These are phyloP conservation scores for Trichoderma polysporum DNA, from an alignment of 2,329 filamentous ascomycete genomes.

Conservation along the genomic window DNA sequence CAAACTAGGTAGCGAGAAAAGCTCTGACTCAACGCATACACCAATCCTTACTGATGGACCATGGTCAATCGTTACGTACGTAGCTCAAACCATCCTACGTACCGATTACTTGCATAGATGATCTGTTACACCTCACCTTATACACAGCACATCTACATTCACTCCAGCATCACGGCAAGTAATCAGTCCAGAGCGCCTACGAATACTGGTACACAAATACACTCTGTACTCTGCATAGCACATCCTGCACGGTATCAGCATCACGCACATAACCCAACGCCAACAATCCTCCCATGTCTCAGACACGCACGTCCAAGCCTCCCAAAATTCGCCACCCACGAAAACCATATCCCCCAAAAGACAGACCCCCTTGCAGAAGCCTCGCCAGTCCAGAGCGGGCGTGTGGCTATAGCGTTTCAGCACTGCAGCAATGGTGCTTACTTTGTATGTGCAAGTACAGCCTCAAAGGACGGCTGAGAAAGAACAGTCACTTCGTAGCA, in stretches of 20 bases:
- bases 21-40: not conserved
- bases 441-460: not conserved
- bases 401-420: conserved; percentile 1
- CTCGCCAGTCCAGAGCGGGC: not conserved
- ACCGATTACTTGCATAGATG: not conserved
- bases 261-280: not conserved
- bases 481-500: not conserved
- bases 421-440: not conserved
- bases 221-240: not conserved
- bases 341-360: not conserved
- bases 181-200: not conserved
- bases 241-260: too few relatives aligned
- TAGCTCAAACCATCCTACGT: not conserved
- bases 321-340: not conserved
- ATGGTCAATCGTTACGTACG: not conserved
- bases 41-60: not conserved
- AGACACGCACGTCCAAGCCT: not conserved
- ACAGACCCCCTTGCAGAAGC: not conserved
- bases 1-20: not conserved
- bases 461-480: not conserved
- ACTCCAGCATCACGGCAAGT: not conserved
- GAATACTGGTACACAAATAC: not conserved
- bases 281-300: not conserved
- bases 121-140: not conserved
- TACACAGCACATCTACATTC: not conserved